Evolutionary conservation across 352 stramenopile genomes (phyloP).

Genomic region (Pythium dissimile): DNA sequence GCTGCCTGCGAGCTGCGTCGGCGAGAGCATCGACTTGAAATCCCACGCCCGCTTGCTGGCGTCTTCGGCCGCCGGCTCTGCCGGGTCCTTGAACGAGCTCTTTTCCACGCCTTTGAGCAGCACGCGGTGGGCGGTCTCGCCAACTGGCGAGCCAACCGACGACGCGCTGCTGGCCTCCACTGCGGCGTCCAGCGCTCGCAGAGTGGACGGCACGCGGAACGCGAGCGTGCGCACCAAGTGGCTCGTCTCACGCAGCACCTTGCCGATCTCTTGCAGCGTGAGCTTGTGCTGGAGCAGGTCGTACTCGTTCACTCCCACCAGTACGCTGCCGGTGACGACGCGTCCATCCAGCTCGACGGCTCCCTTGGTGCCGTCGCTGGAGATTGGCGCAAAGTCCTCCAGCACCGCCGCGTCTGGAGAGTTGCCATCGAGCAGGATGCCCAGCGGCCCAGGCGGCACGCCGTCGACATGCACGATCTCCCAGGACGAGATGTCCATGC

Average conservation of each 20-base stretch:
- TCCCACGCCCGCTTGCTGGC: constrained; percentile 14
- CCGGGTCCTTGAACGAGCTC: constrained; percentile 21
- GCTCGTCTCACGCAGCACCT: constrained; percentile 48
- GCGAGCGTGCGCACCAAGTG: constrained; percentile 32
- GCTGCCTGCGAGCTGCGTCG: constrained; percentile 13
- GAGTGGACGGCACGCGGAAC: constrained; percentile 40
- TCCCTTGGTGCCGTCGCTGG: constrained; percentile 29
- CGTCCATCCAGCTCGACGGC: constrained; percentile 43
- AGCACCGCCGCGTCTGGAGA: constrained; percentile 39
- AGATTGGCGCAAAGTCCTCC: constrained; percentile 44
- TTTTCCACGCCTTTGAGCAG: constrained; percentile 23
- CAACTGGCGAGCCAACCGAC: constrained; percentile 3
- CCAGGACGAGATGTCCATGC: constrained; percentile 29
- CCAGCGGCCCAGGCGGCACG: constrained; percentile 46
- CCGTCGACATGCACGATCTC: constrained; percentile 34
- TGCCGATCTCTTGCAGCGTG: constrained; percentile 37
- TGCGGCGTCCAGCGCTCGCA: background rate
- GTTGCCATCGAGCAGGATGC: constrained; percentile 55
- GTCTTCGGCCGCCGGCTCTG: background rate
- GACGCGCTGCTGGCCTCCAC: background rate
- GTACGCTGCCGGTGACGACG: constrained; percentile 38
- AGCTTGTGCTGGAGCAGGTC: constrained; percentile 39
- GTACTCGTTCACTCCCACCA: constrained; percentile 60
- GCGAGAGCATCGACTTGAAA: constrained; percentile 20
- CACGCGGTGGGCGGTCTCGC: constrained; percentile 16